Percentiles rank a stretch among this genome's conserved stretches.
phyloP scores from a whole-genome alignment of 148 eudicot species.

The Chenopodium formosanum region DNA sequence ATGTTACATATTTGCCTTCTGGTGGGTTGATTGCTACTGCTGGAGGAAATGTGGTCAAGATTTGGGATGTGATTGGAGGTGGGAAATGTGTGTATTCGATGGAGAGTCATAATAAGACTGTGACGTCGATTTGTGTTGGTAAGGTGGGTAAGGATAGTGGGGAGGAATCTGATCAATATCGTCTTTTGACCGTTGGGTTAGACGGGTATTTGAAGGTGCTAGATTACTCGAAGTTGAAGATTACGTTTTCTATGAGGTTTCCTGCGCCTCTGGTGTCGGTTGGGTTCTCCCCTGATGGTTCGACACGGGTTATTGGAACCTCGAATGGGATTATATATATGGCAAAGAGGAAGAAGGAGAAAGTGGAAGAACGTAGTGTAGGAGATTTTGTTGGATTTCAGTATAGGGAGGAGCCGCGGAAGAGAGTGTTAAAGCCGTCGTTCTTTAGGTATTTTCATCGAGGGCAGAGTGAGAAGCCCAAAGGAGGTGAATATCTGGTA shows the following conservation, averaged over 20 bases:
- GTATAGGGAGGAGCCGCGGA: constrained; percentile 41
- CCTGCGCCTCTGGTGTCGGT: constrained; percentile 74
- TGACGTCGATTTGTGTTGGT: constrained; percentile 80
- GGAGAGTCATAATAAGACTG: constrained; percentile 92
- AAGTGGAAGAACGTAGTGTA: constrained; percentile 26
- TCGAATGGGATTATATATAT: constrained; percentile 74
- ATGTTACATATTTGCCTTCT: constrained; percentile 68
- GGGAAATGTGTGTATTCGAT: constrained; percentile 65
- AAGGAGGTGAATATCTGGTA: constrained; percentile 68
- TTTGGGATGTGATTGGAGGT: constrained; percentile 96
- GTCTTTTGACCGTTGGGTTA: constrained; percentile 75
- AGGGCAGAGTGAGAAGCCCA: constrained; percentile 82
- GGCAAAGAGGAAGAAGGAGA: constrained; percentile 66
- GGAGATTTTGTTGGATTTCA: constrained; percentile 34
- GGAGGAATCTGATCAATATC: constrained; percentile 51
- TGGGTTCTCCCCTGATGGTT: constrained; percentile 80
- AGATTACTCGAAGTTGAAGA: constrained; percentile 72
- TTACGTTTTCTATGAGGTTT: constrained; percentile 78
- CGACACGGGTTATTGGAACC: constrained; percentile 68
- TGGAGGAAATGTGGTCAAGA: constrained; percentile 77
- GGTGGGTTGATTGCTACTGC: constrained; percentile 84
- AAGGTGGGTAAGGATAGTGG: constrained; percentile 56
- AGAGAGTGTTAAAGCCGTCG: constrained; percentile 58
- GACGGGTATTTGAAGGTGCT: constrained; percentile 93
- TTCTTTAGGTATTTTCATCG: constrained; percentile 79